These are phyloP conservation scores for Lactuca saligna DNA, from an alignment of 129 eudicot genomes.

Conservation along the genomic window DNA sequence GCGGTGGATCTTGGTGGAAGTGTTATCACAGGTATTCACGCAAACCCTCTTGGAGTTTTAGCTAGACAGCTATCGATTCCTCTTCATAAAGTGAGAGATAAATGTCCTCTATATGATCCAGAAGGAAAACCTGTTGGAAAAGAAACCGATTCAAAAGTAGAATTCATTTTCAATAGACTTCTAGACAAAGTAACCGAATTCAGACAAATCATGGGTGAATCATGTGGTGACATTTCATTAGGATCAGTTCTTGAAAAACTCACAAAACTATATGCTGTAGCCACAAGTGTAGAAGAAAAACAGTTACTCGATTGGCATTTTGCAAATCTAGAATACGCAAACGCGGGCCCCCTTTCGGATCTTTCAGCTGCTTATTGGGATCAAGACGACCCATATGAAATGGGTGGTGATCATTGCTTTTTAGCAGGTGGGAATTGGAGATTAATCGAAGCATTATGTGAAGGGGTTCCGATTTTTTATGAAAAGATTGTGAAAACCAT, in stretches of 20 bases:
- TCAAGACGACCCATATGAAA: constrained; percentile 97
- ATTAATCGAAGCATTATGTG: constrained; percentile 67
- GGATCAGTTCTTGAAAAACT: constrained; percentile 83
- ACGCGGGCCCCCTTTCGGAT: constrained; percentile 83
- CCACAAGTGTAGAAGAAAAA: constrained; percentile 60
- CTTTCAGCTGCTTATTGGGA: constrained; percentile 98
- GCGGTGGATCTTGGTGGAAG: constrained; percentile 97
- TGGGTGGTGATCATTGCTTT: constrained; percentile 98
- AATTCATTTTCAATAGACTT: constrained; percentile 71
- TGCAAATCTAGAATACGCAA: constrained; percentile 92
- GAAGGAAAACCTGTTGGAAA: constrained; percentile 58
- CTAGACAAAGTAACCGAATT: constrained; percentile 79
- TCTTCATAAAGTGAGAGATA: constrained; percentile 87
- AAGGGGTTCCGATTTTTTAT: constrained; percentile 74
- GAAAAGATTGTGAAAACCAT: constrained; percentile 62
- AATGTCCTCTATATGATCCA: constrained; percentile 82
- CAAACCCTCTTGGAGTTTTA: constrained; percentile 93
- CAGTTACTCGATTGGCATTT: constrained; percentile 92
- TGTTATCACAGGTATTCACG: constrained; percentile 93
- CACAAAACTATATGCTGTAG: constrained; percentile 62
- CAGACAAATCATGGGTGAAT: constrained; percentile 66
- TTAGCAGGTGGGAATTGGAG: constrained; percentile 95
- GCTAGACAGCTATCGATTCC: constrained; percentile 90
- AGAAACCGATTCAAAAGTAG: constrained; percentile 64
- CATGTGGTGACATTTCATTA: constrained; percentile 64